Evolutionary conservation across 139 green algal species (phyloP).

Genomic region (Parachlorella kessleri): DNA sequence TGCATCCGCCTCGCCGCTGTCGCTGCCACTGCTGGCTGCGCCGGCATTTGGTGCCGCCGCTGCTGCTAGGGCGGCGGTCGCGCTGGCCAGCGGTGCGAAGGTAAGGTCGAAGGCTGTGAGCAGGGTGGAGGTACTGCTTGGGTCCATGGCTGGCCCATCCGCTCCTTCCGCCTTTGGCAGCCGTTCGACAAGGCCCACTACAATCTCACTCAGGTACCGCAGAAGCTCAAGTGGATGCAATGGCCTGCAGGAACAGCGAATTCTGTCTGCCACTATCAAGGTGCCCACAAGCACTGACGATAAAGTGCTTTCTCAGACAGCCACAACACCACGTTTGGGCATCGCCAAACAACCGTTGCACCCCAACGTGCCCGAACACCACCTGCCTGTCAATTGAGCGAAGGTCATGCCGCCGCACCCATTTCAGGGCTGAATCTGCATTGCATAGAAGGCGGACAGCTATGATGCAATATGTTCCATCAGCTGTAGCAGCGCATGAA

Average conservation of each 20-base stretch:
- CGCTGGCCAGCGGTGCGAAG: neutral
- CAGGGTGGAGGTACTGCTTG: no score
- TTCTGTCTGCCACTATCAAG: no score
- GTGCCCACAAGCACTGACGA: neutral
- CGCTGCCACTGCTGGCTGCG: neutral
- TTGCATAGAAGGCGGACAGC: neutral
- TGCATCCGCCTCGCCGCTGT: neutral
- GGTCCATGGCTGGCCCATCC: no score
- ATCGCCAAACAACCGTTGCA: no score
- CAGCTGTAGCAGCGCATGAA: no score
- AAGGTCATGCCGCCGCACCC: neutral
- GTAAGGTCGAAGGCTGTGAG: conserved; percentile 9
- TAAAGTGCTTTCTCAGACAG: neutral
- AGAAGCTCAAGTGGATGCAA: conserved; percentile 37
- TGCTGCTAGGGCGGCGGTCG: neutral
- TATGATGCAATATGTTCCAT: neutral
- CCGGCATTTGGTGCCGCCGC: neutral
- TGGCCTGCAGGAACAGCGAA: conserved; percentile 7
- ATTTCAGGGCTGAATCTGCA: neutral
- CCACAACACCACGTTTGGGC: neutral
- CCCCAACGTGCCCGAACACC: neutral
- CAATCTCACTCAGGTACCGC: conserved; percentile 18
- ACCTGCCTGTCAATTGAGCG: neutral
- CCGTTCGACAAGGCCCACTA: conserved; percentile 19
- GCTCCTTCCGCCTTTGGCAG: conserved; percentile 26